Percentiles rank a stretch among this genome's conserved stretches.
Conservation (phyloP, 768 basidiomycete genomes). For the Russula earlei region DNA sequence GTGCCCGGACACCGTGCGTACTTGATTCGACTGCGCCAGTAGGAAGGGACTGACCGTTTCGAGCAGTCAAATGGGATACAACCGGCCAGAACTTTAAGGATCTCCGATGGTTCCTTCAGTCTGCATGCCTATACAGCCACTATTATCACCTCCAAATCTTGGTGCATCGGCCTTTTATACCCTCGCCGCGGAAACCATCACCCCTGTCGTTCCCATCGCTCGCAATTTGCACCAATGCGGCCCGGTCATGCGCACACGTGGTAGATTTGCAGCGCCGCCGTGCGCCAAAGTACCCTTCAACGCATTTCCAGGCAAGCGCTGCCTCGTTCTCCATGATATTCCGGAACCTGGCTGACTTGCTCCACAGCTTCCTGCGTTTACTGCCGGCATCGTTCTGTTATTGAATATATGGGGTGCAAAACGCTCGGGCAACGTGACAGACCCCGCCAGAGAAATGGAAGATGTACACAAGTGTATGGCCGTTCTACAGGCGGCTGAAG, state of each 20-base stretch:
- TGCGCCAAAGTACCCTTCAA: constrained; percentile 15
- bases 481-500: constrained; percentile 16
- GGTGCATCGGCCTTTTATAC: constrained; percentile 42
- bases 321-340: not conserved
- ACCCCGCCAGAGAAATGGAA: constrained; percentile 18
- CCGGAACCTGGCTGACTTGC: constrained; percentile 4
- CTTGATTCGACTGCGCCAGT: not conserved
- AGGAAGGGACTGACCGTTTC: not conserved
- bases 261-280: constrained; percentile 30
- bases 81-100: constrained; percentile 16
- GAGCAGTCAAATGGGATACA: constrained; percentile 21
- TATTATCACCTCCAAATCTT: constrained; percentile 39
- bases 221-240: constrained; percentile 43
- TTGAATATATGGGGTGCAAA: constrained; percentile 36
- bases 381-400: constrained; percentile 34
- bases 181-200: constrained; percentile 27
- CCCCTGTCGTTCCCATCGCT: constrained; percentile 35
- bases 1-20: constrained; percentile 31
- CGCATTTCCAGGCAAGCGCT: constrained; percentile 14
- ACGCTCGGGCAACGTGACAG: constrained; percentile 18
- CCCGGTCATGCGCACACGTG: constrained; percentile 37
- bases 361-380: constrained; percentile 27
- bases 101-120: constrained; percentile 26
- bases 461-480: constrained; percentile 22
- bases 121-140: constrained; percentile 31